These are phyloP conservation scores for Exophiala alcalophila DNA, from an alignment of 2,329 filamentous ascomycete genomes.

Conservation along the genomic window DNA sequence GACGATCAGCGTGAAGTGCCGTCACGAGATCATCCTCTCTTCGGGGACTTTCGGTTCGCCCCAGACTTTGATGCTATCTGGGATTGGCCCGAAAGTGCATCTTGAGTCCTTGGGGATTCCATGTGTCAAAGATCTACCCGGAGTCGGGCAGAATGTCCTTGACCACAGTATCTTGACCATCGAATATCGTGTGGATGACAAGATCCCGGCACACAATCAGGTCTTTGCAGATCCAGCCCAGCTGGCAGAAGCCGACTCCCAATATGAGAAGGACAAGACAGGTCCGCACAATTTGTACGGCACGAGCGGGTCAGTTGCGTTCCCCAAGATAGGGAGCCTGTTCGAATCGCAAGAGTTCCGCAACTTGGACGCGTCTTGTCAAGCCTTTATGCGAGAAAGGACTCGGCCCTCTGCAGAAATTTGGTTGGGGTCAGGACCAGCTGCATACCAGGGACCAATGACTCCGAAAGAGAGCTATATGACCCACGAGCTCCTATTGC, in stretches of 20 bases:
- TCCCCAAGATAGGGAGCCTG: conserved; percentile 6
- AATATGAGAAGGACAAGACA: conserved; percentile 9
- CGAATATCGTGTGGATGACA: conserved; percentile 22
- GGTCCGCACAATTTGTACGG: conserved; percentile 10
- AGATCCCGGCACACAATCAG: conserved; percentile 8
- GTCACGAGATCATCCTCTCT: conserved; percentile 55
- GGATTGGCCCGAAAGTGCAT: conserved; percentile 50
- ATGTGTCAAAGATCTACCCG: conserved; percentile 41
- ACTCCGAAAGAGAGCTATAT: not conserved
- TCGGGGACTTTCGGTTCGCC: conserved; percentile 58
- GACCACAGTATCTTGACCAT: conserved; percentile 37
- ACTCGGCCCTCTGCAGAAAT: conserved; percentile 8
- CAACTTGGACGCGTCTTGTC: not conserved
- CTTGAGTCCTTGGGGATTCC: conserved; percentile 41
- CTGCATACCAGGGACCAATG: not conserved
- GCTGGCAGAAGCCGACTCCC: conserved; percentile 4
- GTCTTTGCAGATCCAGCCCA: conserved; percentile 6
- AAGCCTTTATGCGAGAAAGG: conserved; percentile 5
- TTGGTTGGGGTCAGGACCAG: conserved; percentile 12
- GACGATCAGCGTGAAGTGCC: conserved; percentile 32
- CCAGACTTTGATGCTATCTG: conserved; percentile 59
- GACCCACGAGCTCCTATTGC: conserved; percentile 6
- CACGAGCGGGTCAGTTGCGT: conserved; percentile 8
- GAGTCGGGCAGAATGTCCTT: conserved; percentile 49
- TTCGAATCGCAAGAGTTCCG: conserved; percentile 4